Conservation (phyloP, 192 early-diverging fungal genomes). For the Funneliformis geosporum region DNA sequence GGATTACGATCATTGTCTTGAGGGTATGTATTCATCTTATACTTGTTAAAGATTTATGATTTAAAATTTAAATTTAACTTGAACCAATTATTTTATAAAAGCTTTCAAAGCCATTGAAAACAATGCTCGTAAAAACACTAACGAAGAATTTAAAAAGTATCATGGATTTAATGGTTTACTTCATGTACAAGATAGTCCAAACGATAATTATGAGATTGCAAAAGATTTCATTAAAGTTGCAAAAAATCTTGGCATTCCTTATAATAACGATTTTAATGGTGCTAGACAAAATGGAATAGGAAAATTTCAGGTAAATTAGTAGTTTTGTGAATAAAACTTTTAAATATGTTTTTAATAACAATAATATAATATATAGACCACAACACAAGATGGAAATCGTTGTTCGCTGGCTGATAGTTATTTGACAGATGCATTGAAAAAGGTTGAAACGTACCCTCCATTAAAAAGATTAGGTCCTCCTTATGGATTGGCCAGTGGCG, state of each 20-base stretch:
- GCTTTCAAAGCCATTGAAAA: not conserved
- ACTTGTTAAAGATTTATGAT: not conserved
- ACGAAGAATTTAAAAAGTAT: not conserved
- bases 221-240: not conserved
- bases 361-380: too few species aligned
- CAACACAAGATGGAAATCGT: not conserved
- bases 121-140: not conserved
- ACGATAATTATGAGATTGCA: not conserved
- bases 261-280: not conserved
- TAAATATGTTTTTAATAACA: too few species aligned
- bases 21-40: not conserved
- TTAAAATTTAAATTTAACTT: not conserved
- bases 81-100: not conserved
- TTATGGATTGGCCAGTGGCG: not conserved
- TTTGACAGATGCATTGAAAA: not conserved
- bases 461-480: not conserved
- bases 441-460: not conserved
- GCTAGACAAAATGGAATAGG: not conserved
- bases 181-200: not conserved
- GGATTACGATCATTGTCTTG: slow-evolving; percentile 9
- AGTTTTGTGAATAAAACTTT: too few species aligned
- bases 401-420: not conserved
- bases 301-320: not conserved
- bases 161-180: not conserved
- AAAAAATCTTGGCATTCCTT: not conserved